Evolutionary conservation across 2,329 filamentous ascomycete genomes (phyloP).

Genomic region (Periglandula ipomoeae): DNA sequence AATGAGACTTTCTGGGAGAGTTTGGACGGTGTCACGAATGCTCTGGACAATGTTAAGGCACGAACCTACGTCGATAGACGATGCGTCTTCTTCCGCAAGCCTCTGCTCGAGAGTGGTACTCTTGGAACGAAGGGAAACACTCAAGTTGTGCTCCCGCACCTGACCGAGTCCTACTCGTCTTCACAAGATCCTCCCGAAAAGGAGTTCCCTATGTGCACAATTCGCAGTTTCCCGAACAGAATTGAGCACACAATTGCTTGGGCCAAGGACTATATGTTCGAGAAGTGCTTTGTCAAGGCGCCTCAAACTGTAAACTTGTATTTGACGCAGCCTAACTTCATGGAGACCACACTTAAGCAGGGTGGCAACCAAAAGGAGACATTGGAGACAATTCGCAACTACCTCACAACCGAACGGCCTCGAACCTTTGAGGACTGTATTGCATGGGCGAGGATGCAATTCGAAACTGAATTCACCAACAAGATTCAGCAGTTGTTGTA

Average conservation of each 20-base stretch:
- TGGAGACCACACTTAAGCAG: slow-evolving; percentile 80
- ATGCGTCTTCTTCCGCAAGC: slow-evolving; percentile 98
- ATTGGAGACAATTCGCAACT: slow-evolving; percentile 81
- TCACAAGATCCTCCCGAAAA: slow-evolving; percentile 97
- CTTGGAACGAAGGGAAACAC: slow-evolving; percentile 99
- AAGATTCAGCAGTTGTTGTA: slow-evolving; percentile 89
- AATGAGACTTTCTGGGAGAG: slow-evolving; percentile 84
- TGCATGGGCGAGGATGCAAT: slow-evolving; percentile 85
- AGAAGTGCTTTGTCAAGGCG: slow-evolving; percentile 86
- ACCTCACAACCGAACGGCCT: slow-evolving; percentile 84
- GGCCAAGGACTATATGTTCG: slow-evolving; percentile 86
- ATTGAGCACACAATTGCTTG: slow-evolving; percentile 99
- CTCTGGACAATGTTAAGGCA: slow-evolving; percentile 93
- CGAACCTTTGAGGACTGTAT: slow-evolving; percentile 93
- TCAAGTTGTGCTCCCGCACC: slow-evolving; percentile 80
- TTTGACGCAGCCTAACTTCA: slow-evolving; percentile 81
- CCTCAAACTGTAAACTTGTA: slow-evolving; percentile 93
- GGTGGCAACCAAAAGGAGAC: slow-evolving; percentile 93
- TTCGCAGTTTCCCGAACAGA: slow-evolving; percentile 93
- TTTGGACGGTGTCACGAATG: slow-evolving; percentile 90
- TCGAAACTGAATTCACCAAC: slow-evolving; percentile 96
- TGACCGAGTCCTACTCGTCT: slow-evolving; percentile 91
- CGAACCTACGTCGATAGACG: slow-evolving; percentile 92
- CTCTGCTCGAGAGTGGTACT: slow-evolving; percentile 90
- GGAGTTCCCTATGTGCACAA: slow-evolving; percentile 97